Evolutionary conservation across 2,329 filamentous ascomycete species (phyloP), one percentile per base, ranked within the genome.

Genomic region (Colletotrichum tropicicola): DNA sequence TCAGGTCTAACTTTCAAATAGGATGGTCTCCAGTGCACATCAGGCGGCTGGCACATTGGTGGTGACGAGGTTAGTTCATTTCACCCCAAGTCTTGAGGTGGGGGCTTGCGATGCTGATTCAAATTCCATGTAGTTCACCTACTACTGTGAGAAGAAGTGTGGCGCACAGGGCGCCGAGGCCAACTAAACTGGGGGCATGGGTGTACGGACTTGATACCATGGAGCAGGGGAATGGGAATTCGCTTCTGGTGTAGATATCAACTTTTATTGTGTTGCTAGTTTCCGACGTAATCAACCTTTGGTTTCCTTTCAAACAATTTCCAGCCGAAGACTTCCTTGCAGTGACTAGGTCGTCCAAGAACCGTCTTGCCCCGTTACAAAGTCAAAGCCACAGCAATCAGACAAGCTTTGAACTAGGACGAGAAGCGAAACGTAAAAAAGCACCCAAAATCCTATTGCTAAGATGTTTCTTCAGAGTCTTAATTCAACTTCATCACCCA

Each of bases 141-240:
- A 68, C 57, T 68, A 68, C 53, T 68, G 67, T 44, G 37, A 59
- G 21, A 59, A 67, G 57, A 67, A 68, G 53, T 68, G 67, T 21
- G 65, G 67, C 27, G 41, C 65, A 9, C 28, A 68, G 49, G 67
- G 65, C 30, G 41, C 67, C 5, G 67, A 68, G 45, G 65, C 67
- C 2, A 61, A 62, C 56, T 65, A 52, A 12, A 44, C 3, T 35
- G 12, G 12, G 15, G 17, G 1, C n/a, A 17, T 43, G 39, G n/a
- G 10, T 21, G 39, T n/a, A 19, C 17, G 39, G 23, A 30, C 37
- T n/a, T 23, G 49, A 53, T 28, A 43, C 25, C 35, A 43, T 17
- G 48, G n/a, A n/a, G n/a, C n/a, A n/a, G 12, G 7, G n/a, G 19
- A n/a, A 23, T 43, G 25, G 23, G 25, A 27, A 28, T 55, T 39